Evolutionary conservation across 441 rosid genomes (phyloP), one percentile per base, ranked within the genome.

Genomic region (Lepidium campestre): DNA sequence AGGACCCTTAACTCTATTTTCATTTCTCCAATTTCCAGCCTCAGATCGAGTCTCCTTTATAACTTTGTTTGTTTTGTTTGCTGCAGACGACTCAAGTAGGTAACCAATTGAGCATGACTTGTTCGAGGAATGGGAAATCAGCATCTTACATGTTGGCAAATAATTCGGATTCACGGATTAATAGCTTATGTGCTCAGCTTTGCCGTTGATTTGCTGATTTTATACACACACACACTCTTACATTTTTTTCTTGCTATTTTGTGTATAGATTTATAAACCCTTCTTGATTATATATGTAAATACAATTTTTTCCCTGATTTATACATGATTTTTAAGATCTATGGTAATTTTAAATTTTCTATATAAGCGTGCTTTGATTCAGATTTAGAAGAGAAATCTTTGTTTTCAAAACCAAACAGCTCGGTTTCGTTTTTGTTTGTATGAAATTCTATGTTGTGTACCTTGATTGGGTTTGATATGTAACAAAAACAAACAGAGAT

Each of bases 81-180:
- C 46, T 75, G 84, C 91, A 91, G 96, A 70, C 85, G 31, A 60
- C 37, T 31, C 84, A 80, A 68, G 22, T 71, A 4, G 93, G 96
- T 10, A 86, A 69, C 83, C 91, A 87, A 69, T 75, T 81, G 34
- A 92, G 83, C 70, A 14, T 92, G 58, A 91, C 93, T 8, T 91
- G 96, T 83, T 74, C 78, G 37, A 79, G 69, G 76, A 87, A 78
- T 22, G 90, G 93, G 23, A 86, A 79, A 67, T 81, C 87, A 14
- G 70, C 54, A 48, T 27, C 78, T 7, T 87, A 86, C 77, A 55
- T 78, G 29, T 66, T 86, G 83, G 56, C 90, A 4, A 69, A 73
- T 45, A 73, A 83, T 10, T 78, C 86, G 29, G 60, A 15, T 47
- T 75, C 95, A 29, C 73, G 81, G 81, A 84, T 89, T 18, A 82